Conservation (phyloP, 108 stramenopile genomes). For the Cyclotella choctawhatcheeana region DNA sequence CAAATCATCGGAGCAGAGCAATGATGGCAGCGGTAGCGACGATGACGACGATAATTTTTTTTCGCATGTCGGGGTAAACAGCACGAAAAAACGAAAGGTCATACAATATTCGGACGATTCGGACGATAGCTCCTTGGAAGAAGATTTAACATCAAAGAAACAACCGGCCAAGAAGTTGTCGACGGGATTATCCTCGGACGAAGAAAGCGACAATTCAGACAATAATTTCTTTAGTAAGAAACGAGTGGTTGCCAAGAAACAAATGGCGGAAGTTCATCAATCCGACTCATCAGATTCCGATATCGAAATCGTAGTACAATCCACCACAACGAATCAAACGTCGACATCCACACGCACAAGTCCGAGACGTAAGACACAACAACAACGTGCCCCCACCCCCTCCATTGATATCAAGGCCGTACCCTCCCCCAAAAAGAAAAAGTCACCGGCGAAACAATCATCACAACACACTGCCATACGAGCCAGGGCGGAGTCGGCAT, state of each 20-base stretch:
- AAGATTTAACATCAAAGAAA: background rate
- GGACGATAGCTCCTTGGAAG: background rate
- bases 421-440: no score
- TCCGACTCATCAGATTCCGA: background rate
- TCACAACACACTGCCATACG: conserved; percentile 27
- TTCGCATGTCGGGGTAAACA: background rate
- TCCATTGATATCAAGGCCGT: no score
- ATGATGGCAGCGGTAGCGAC: conserved; percentile 21
- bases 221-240: conserved; percentile 1
- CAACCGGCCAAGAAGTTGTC: background rate
- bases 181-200: background rate
- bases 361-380: background rate
- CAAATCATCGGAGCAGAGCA: background rate
- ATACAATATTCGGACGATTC: conserved; percentile 9
- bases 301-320: background rate
- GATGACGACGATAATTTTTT: conserved; percentile 7
- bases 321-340: background rate
- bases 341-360: background rate
- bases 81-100: conserved; percentile 10
- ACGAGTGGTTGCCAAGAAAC: background rate
- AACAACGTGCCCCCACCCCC: no score
- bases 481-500: conserved; percentile 9
- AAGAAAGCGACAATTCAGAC: conserved; percentile 28
- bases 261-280: background rate
- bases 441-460: background rate